These are phyloP conservation scores for Polychaeton citri DNA, from an alignment of 2,329 filamentous ascomycete genomes.

Conservation along the genomic window DNA sequence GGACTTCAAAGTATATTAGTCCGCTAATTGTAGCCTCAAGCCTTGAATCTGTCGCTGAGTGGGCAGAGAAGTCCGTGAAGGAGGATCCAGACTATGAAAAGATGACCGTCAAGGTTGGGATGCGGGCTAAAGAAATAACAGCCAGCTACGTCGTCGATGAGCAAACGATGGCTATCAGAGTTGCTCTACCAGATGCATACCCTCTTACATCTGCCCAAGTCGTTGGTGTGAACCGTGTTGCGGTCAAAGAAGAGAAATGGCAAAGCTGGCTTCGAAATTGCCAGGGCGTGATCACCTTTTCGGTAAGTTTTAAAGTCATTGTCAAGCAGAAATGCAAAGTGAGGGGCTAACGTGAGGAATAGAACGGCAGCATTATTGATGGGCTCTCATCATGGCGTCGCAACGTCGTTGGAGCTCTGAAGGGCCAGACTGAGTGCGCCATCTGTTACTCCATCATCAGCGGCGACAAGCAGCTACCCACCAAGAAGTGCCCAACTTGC, in stretches of 20 bases:
- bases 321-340: constrained; percentile 2
- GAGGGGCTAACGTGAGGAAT: neutral
- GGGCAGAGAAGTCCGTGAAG: constrained; percentile 38
- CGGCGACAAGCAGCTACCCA: constrained; percentile 74
- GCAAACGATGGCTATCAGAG: constrained; percentile 65
- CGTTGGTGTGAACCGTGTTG: constrained; percentile 65
- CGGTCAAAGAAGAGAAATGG: constrained; percentile 85
- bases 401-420: constrained; percentile 77
- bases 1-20: constrained; percentile 75
- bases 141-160: constrained; percentile 85
- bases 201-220: constrained; percentile 71
- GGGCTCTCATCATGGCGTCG: constrained; percentile 72
- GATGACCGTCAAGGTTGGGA: constrained; percentile 57
- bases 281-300: constrained; percentile 86
- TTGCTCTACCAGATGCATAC: constrained; percentile 67
- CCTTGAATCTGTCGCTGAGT: constrained; percentile 53
- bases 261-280: constrained; percentile 78
- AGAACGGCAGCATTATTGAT: constrained; percentile 76
- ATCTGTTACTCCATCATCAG: constrained; percentile 96
- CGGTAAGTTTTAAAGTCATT: constrained; percentile 33
- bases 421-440: constrained; percentile 87
- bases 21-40: constrained; percentile 52
- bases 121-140: constrained; percentile 59
- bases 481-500: constrained; percentile 84
- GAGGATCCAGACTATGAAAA: constrained; percentile 35